Evolutionary conservation across 1,284 basidiomycete species (phyloP).

Genomic region (Leccinum angustisporum): DNA sequence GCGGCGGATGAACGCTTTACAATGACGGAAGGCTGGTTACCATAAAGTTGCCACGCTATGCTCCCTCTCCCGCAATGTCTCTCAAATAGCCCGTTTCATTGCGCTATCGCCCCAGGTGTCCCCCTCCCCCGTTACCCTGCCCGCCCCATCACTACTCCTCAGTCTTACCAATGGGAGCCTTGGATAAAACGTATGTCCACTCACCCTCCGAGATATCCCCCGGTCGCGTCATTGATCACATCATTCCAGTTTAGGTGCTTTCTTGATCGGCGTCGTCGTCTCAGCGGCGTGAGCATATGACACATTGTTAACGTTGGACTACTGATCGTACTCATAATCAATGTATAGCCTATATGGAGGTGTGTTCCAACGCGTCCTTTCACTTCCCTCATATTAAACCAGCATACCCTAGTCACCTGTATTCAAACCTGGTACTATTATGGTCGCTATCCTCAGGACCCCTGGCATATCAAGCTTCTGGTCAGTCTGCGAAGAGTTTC

Average conservation of each 20-base stretch:
- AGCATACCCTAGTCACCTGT: conserved; percentile 45
- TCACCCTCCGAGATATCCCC: no score
- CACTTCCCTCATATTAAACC: neutral
- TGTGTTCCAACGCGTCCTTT: conserved; percentile 25
- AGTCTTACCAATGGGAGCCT: conserved; percentile 15
- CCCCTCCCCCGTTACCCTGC: neutral
- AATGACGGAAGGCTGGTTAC: conserved; percentile 30
- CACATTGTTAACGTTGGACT: conserved; percentile 2
- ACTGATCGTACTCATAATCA: conserved; percentile 1
- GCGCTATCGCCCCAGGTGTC: conserved; percentile 4
- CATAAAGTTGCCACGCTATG: conserved; percentile 18
- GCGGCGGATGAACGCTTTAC: conserved; percentile 28
- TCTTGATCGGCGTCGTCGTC: conserved; percentile 52
- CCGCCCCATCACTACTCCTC: neutral
- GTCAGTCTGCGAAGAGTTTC: conserved; percentile 28
- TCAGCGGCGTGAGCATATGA: conserved; percentile 44
- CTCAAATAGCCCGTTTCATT: conserved; percentile 24
- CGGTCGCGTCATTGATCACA: neutral
- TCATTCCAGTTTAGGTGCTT: conserved; percentile 46
- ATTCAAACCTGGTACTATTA: conserved; percentile 62
- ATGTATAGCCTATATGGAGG: conserved; percentile 51
- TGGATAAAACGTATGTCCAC: conserved; percentile 28
- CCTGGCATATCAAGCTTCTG: conserved; percentile 47
- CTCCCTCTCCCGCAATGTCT: conserved; percentile 8
- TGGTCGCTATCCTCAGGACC: conserved; percentile 46